Base-by-base conservation (phyloP, 176 grass and related monocot species). In the Oryza glaberrima region DNA sequence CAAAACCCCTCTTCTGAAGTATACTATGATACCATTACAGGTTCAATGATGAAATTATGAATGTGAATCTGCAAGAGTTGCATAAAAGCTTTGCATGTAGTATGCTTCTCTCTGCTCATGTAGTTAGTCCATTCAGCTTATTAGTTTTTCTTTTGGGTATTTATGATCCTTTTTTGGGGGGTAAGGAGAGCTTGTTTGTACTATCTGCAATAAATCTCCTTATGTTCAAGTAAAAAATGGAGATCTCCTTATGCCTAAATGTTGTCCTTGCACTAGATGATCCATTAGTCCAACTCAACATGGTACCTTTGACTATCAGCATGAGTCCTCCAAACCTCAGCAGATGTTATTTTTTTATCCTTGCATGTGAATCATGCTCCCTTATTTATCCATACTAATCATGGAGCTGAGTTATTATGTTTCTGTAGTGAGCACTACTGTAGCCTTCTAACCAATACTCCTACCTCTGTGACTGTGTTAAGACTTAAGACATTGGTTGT, bases 381-480 rank as follows among this genome's bases (percentile, higher is more conserved):
- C 69, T 68, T 82, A 25, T 73, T 82, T 86, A 51, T 30, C 13
- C 4, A 7, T 19, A 77, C 32, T 8, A 47, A 16, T 48, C 67
- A 46, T 61, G 48, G 81, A 36, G 65, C 47, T 40, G 32, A 38
- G 15, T 56, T 54, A 19, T 54, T 76, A 8, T 54, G 20, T 45
- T 77, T 85, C 35, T 69, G 12, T 22, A n/a, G 26, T 69, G 76
- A 10, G 32, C 23, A 82, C 70, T 58, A 34, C 28, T 58, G 14
- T 16, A 75, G 4, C 67, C 11, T 49, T 51, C 77, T 34, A 58
- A 28, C 1, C 23, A 5, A 73, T 49, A 30, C 35, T 36, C 35
- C 35, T 36, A 36, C 20, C 20, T 11, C 19, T 36, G 36, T 3
- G 19, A 40, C 3, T 46, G 0, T 63, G 20, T 36, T 36, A 36